A percentile compares a stretch with the other conserved stretches of the same genome.
phyloP scores from a whole-genome alignment of 78 protist genomes.

The Cavenderia fasciculata region DNA sequence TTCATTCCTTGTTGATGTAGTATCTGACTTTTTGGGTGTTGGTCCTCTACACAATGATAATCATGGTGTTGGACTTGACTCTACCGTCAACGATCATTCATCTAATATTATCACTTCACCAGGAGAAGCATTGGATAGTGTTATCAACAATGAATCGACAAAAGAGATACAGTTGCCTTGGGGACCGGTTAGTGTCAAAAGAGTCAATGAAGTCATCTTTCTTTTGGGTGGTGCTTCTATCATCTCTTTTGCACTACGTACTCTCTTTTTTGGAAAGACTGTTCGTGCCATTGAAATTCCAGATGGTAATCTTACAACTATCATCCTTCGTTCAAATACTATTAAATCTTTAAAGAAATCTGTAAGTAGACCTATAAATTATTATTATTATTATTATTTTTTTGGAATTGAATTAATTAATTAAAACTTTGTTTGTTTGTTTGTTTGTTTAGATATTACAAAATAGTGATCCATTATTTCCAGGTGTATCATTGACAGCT shows the following conservation, averaged over 20 bases:
- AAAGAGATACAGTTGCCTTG: no score
- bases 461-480: conserved; percentile 42
- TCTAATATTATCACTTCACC: background rate
- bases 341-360: conserved; percentile 10
- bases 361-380: background rate
- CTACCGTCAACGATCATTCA: no score
- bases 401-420: no score
- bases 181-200: no score
- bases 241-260: conserved; percentile 37
- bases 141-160: no score
- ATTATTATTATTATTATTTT: no score
- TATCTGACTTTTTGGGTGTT: no score
- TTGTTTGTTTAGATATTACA: conserved; percentile 16
- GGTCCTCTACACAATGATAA: no score
- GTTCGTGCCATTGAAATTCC: conserved; percentile 72
- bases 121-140: background rate
- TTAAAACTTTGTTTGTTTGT: background rate
- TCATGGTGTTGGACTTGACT: no score
- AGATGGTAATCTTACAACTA: conserved; percentile 65
- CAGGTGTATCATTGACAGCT: conserved; percentile 32
- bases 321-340: conserved; percentile 20
- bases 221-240: conserved; percentile 52
- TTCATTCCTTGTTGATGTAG: no score
- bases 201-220: conserved; percentile 42
- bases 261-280: conserved; percentile 59